phyloP scores from a whole-genome alignment of 2,329 filamentous ascomycete species.

The Coniochaeta ligniaria region DNA sequence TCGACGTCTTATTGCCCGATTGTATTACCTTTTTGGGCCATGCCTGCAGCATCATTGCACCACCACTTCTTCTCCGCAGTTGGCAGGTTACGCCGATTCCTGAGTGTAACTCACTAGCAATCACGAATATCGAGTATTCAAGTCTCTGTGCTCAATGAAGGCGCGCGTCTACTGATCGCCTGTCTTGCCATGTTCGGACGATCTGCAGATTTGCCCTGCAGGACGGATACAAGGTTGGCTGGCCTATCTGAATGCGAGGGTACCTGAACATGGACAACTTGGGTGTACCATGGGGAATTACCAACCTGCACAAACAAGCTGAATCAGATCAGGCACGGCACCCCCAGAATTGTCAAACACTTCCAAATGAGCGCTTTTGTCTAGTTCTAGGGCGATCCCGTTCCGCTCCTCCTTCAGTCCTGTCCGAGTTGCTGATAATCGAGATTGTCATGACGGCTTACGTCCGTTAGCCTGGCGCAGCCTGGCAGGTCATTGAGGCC shows the following conservation, averaged over 20 bases:
- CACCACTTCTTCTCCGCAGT: background rate
- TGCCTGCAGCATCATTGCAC: background rate
- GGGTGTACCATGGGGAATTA: background rate
- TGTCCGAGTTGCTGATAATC: background rate
- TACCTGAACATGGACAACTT: background rate
- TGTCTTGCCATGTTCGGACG: background rate
- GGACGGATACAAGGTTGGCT: background rate
- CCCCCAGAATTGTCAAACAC: background rate
- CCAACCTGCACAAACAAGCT: background rate
- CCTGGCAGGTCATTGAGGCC: background rate
- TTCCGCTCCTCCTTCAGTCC: background rate
- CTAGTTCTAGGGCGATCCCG: background rate
- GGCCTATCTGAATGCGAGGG: background rate
- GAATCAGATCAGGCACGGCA: background rate
- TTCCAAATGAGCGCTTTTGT: background rate
- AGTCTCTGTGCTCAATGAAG: background rate
- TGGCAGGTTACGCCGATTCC: background rate
- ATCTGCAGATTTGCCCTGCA: slow-evolving; percentile 1
- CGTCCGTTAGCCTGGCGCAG: background rate
- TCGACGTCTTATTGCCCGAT: background rate
- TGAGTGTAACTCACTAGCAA: background rate
- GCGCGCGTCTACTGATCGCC: background rate
- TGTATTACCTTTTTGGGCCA: background rate
- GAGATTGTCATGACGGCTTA: background rate
- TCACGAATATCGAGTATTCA: background rate